Percentiles rank a stretch among this genome's conserved stretches.
These are phyloP conservation scores for Sporormia fimetaria DNA, from an alignment of 495 filamentous ascomycete genomes.

Conservation along the genomic window DNA sequence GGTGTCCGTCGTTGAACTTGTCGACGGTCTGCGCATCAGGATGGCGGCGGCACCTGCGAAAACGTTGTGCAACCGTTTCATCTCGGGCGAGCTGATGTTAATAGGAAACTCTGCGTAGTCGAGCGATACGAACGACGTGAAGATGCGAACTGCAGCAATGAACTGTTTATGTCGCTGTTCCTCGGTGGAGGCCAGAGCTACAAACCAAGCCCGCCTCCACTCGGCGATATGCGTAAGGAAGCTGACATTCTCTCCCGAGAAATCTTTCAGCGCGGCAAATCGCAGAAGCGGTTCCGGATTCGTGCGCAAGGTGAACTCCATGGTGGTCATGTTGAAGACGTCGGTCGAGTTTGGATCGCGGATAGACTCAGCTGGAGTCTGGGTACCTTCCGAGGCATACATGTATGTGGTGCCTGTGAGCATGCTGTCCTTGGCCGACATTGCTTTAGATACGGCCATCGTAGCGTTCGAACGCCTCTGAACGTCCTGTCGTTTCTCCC, in stretches of 20 bases:
- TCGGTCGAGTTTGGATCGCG: conserved; percentile 26
- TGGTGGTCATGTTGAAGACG: conserved; percentile 47
- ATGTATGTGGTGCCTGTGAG: conserved; percentile 1
- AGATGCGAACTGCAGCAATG: conserved; percentile 41
- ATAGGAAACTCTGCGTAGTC: conserved; percentile 50
- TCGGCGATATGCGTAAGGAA: conserved; percentile 48
- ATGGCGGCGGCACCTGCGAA: conserved; percentile 35
- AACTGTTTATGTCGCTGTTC: conserved; percentile 8
- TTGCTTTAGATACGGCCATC: conserved; percentile 25
- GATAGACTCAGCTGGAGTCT: conserved; percentile 2
- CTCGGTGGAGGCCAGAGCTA: background rate
- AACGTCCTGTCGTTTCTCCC: conserved; percentile 30
- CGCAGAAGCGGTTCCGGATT: conserved; percentile 45
- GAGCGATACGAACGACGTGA: conserved; percentile 44
- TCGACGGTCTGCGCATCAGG: background rate
- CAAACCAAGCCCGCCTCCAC: conserved; percentile 39
- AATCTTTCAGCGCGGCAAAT: conserved; percentile 51
- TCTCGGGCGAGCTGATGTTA: conserved; percentile 46
- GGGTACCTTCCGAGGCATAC: conserved; percentile 1
- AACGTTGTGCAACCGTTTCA: conserved; percentile 38
- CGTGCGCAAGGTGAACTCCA: conserved; percentile 46
- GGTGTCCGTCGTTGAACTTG: background rate
- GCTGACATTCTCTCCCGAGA: conserved; percentile 57
- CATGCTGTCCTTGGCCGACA: conserved; percentile 20
- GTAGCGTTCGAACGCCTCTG: conserved; percentile 21